Evolutionary conservation across 2,329 filamentous ascomycete species (phyloP).

Genomic region (Neonectria neomacrospora): DNA sequence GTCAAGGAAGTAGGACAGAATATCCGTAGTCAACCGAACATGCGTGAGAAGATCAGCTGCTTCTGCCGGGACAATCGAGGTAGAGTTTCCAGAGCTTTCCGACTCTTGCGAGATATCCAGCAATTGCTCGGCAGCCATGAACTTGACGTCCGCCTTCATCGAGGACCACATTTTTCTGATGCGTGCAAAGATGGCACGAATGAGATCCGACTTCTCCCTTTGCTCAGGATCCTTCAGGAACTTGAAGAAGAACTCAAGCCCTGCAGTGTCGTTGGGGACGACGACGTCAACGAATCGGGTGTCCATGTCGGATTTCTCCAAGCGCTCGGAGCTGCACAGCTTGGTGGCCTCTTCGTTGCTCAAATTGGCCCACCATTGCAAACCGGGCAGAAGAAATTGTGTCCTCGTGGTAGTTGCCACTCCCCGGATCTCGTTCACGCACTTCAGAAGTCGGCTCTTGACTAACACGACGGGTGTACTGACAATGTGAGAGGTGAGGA

Average conservation of each 20-base stretch:
- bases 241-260: constrained; percentile 63
- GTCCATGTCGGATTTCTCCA: constrained; percentile 56
- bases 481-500: constrained; percentile 78
- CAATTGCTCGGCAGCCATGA: constrained; percentile 69
- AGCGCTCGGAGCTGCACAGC: constrained; percentile 53
- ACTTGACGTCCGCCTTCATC: constrained; percentile 72
- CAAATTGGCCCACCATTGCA: constrained; percentile 75
- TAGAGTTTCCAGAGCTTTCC: constrained; percentile 46
- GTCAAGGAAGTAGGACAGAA: constrained; percentile 78
- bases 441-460: constrained; percentile 76
- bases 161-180: constrained; percentile 78
- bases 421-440: constrained; percentile 78
- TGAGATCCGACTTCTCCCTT: constrained; percentile 61
- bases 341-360: constrained; percentile 60
- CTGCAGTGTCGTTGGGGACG: constrained; percentile 63
- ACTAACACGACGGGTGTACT: constrained; percentile 74
- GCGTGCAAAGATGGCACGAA: constrained; percentile 73
- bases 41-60: constrained; percentile 78
- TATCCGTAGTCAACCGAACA: constrained; percentile 77
- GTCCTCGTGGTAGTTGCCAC: constrained; percentile 76
- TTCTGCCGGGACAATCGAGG: constrained; percentile 61
- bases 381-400: constrained; percentile 78
- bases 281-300: constrained; percentile 62
- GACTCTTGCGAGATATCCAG: constrained; percentile 68
- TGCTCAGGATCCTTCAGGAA: constrained; percentile 56